Evolutionary conservation across 257 asterid genomes (phyloP), one percentile per base, ranked within the genome.

Genomic region (Nyctanthes arbortristis): DNA sequence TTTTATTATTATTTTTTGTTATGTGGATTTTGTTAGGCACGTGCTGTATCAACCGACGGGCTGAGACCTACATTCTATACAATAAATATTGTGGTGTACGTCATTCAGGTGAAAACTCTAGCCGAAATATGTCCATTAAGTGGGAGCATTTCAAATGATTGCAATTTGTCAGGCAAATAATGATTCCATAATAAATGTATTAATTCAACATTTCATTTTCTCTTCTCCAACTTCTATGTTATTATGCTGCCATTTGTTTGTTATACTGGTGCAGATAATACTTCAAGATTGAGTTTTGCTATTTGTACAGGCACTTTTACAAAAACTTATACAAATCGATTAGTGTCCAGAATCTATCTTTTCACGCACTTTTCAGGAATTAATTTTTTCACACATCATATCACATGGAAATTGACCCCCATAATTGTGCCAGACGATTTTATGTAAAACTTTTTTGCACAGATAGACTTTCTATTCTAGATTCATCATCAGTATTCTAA

Each of bases 11-110:
- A n/a, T 45, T 35, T 45, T 10, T 7, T 56, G 49, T 24, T 66
- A 4, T 14, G 32, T 49, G n/a, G n/a, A n/a, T 11, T n/a, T 72
- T 72, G 71, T 59, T 87, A 93, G 99, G 99, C 99, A 39, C 97
- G 96, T 73, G 95, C 96, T 77, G 96, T 89, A 75, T 87, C 99
- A 57, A 93, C 99, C 6, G 99, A 93, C 74, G 89, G 96, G 68
- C 72, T 93, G 80, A 89, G 97, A 81, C 95, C 97, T 71, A 86
- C 88, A 69, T 93, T 93, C 86, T 91, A 84, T 78, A 84, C 86
- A 52, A 84, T 93, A 52, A 93, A 91, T 73, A 91, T 92, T 31
- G 81, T 87, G 11, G 93, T 89, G 56, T 93, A 93, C 82, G 89
- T 64, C 60, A 77, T 89, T 78, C 99, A 93, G 99, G 99, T 91